Percentiles rank a stretch among this genome's conserved stretches.
Conservation (phyloP, 371 early-diverging fungal genomes). For the Mortierella sp. region DNA sequence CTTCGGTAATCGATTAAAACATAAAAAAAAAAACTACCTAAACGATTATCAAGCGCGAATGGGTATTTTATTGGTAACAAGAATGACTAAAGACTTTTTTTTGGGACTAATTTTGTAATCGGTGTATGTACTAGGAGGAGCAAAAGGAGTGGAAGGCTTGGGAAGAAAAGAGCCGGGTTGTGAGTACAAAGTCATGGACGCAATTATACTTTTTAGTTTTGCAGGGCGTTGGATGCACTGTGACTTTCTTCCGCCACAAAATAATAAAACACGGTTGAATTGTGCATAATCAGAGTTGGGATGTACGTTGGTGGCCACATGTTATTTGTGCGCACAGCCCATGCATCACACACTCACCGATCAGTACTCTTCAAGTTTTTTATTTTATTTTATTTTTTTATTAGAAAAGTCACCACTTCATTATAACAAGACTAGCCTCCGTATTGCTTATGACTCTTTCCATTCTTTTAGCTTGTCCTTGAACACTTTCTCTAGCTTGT, state of each 20-base stretch:
- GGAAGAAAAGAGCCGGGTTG: background rate
- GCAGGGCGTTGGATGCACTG: background rate
- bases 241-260: background rate
- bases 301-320: background rate
- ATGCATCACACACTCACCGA: no score
- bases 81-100: conserved; percentile 15
- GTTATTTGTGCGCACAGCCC: conserved; percentile 3
- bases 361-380: background rate
- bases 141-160: background rate
- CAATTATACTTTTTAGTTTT: background rate
- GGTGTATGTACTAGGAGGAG: no score
- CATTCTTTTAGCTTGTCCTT: conserved; percentile 64
- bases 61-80: conserved; percentile 30
- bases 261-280: conserved; percentile 12
- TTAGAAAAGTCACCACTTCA: background rate
- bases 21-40: background rate
- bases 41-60: background rate
- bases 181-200: background rate
- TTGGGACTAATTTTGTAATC: background rate
- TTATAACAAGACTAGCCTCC: background rate
- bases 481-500: conserved; percentile 78
- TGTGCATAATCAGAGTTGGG: conserved; percentile 9
- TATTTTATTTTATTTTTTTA: background rate
- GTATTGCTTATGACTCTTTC: conserved; percentile 39
- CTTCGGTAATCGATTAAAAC: background rate